These are phyloP conservation scores for Chaetomium strumarium DNA, from an alignment of 2,329 filamentous ascomycete genomes.

Conservation along the genomic window DNA sequence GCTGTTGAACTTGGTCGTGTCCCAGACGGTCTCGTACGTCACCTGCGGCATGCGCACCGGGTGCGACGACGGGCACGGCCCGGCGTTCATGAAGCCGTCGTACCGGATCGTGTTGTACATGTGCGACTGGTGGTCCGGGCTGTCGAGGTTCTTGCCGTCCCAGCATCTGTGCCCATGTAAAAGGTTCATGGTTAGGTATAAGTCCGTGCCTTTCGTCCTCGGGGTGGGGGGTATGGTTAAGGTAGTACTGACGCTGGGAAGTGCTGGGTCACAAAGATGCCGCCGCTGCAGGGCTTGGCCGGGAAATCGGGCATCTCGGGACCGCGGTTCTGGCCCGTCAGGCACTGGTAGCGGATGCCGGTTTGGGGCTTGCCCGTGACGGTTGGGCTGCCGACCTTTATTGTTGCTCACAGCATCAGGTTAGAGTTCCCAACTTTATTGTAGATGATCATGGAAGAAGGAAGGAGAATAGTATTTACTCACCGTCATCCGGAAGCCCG, in stretches of 20 bases:
- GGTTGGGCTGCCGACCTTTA: constrained; percentile 29
- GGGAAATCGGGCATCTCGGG: constrained; percentile 38
- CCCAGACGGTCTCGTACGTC: constrained; percentile 35
- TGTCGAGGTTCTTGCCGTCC: constrained; percentile 43
- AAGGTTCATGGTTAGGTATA: not conserved
- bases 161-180: constrained; percentile 42
- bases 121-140: constrained; percentile 28
- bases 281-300: constrained; percentile 32
- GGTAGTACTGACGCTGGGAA: constrained; percentile 25
- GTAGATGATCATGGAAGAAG: too few species aligned
- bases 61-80: constrained; percentile 27
- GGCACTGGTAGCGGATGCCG: not conserved
- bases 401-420: too few species aligned
- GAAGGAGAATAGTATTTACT: too few species aligned
- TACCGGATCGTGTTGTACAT: constrained; percentile 27
- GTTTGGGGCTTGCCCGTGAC: not conserved
- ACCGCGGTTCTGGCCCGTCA: not conserved
- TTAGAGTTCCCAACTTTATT: too few species aligned
- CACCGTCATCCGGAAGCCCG: constrained; percentile 39
- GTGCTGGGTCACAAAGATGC: constrained; percentile 39
- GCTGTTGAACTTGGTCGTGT: constrained; percentile 28
- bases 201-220: too few species aligned
- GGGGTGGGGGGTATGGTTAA: not conserved
- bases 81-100: constrained; percentile 23
- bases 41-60: constrained; percentile 34